phyloP scores from a whole-genome alignment of 305 asterid genomes.

The Fraxinus greggii region DNA sequence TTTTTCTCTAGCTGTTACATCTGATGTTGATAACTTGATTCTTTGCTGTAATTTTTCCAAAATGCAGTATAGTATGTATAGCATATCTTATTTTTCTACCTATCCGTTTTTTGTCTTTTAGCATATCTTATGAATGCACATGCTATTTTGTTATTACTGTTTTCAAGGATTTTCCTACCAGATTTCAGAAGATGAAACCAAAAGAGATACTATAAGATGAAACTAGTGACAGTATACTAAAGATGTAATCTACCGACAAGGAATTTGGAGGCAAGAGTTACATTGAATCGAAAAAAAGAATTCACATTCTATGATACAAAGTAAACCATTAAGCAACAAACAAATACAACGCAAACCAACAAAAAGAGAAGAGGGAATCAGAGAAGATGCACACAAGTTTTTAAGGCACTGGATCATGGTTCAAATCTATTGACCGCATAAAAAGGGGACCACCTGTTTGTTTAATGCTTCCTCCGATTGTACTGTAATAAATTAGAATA shows the following conservation, averaged over 20 bases:
- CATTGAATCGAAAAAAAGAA: conserved; percentile 6
- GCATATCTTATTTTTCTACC: not conserved
- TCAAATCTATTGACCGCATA: not conserved
- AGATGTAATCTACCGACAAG: not conserved
- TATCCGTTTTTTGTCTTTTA: not conserved
- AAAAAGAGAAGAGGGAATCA: not conserved
- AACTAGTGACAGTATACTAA: not conserved
- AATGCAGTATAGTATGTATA: not conserved
- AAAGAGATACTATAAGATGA: not conserved
- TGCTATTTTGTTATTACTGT: not conserved
- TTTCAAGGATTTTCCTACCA: not conserved
- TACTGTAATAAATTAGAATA: conserved; percentile 15
- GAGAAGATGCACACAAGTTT: not conserved
- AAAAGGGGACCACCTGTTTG: conserved; percentile 6
- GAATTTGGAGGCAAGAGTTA: conserved; percentile 18
- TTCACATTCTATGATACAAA: conserved; percentile 19
- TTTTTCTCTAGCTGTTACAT: not conserved
- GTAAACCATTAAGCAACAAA: conserved; percentile 24
- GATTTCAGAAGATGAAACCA: not conserved
- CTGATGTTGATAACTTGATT: not conserved
- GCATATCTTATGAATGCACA: not conserved
- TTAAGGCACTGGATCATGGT: not conserved
- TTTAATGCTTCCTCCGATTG: not conserved
- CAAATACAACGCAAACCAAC: conserved; percentile 10
- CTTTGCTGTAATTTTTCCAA: not conserved